Percentiles rank a stretch among this genome's conserved stretches.
These are phyloP conservation scores for Margaritispora aquatica DNA, from an alignment of 495 filamentous ascomycete species.

Conservation along the genomic window DNA sequence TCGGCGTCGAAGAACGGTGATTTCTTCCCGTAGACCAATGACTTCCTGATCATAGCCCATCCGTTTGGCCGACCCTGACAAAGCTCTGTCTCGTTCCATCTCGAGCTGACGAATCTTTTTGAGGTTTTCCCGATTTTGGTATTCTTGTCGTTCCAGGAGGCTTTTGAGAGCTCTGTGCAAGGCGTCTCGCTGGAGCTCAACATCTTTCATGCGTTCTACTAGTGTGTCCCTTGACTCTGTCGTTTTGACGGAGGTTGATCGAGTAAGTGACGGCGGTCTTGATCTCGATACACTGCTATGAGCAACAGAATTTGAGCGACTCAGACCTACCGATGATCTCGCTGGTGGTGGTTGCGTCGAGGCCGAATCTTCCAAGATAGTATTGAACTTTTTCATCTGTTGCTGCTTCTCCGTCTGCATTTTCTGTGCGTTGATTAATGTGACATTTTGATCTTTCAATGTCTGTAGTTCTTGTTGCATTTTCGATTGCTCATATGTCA, in stretches of 20 bases:
- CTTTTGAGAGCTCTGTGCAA: conserved; percentile 79
- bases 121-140: conserved; percentile 71
- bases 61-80: conserved; percentile 61
- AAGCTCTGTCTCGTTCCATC: conserved; percentile 67
- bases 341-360: conserved; percentile 6
- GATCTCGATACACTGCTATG: conserved; percentile 10
- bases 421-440: conserved; percentile 43
- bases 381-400: conserved; percentile 43
- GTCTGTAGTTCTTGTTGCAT: conserved; percentile 75
- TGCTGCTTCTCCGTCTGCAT: conserved; percentile 45
- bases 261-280: conserved; percentile 19
- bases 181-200: conserved; percentile 89
- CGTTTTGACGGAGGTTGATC: conserved; percentile 24
- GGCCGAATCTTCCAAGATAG: conserved; percentile 53
- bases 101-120: conserved; percentile 72
- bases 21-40: conserved; percentile 68
- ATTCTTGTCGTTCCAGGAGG: conserved; percentile 80
- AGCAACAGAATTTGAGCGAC: conserved; percentile 57
- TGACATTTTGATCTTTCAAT: conserved; percentile 41
- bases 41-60: conserved; percentile 82
- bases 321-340: conserved; percentile 36
- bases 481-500: conserved; percentile 67
- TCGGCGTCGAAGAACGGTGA: conserved; percentile 75
- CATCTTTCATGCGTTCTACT: conserved; percentile 80
- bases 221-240: conserved; percentile 61